Percentiles rank a stretch among this genome's conserved stretches.
Evolutionary conservation across 1,284 basidiomycete genomes (phyloP).

Genomic region (Gymnopus androsaceus): DNA sequence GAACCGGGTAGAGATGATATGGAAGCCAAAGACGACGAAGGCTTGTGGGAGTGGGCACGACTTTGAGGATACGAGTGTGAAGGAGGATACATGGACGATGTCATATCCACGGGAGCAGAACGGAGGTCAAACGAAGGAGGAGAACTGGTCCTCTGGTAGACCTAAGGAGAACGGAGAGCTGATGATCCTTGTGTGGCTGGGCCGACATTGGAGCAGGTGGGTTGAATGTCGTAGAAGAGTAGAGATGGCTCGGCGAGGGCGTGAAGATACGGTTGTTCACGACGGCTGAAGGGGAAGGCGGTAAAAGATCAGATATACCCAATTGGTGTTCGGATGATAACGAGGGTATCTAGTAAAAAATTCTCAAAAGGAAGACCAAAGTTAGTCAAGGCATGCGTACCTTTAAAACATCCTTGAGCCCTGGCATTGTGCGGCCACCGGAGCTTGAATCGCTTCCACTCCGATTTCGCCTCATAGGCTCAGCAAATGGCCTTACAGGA

Average conservation of each 20-base stretch:
- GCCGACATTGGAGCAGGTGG: slow-evolving; percentile 23
- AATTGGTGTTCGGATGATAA: slow-evolving; percentile 69
- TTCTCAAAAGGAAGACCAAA: neutral
- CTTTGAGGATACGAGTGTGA: slow-evolving; percentile 20
- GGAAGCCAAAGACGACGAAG: slow-evolving; percentile 24
- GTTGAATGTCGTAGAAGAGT: slow-evolving; percentile 28
- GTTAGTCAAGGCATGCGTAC: slow-evolving; percentile 33
- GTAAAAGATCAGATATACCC: slow-evolving; percentile 70
- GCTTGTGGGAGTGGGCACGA: slow-evolving; percentile 17
- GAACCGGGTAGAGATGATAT: slow-evolving; percentile 21
- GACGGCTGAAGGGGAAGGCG: slow-evolving; percentile 72
- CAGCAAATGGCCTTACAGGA: slow-evolving; percentile 47
- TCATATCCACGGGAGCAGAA: slow-evolving; percentile 8
- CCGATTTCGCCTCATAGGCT: slow-evolving; percentile 38
- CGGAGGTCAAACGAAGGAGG: slow-evolving; percentile 36
- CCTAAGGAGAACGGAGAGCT: slow-evolving; percentile 39
- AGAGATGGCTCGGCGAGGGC: slow-evolving; percentile 42
- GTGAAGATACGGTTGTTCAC: slow-evolving; percentile 46
- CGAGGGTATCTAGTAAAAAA: slow-evolving; percentile 53
- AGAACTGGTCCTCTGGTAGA: slow-evolving; percentile 41
- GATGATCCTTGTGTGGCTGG: slow-evolving; percentile 29
- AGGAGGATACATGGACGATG: slow-evolving; percentile 22
- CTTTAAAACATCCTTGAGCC: slow-evolving; percentile 74
- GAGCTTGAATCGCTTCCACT: slow-evolving; percentile 50
- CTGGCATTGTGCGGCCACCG: slow-evolving; percentile 43